phyloP scores from a whole-genome alignment of 805 yeast genomes.

The Nakazawaea wickerhamii region DNA sequence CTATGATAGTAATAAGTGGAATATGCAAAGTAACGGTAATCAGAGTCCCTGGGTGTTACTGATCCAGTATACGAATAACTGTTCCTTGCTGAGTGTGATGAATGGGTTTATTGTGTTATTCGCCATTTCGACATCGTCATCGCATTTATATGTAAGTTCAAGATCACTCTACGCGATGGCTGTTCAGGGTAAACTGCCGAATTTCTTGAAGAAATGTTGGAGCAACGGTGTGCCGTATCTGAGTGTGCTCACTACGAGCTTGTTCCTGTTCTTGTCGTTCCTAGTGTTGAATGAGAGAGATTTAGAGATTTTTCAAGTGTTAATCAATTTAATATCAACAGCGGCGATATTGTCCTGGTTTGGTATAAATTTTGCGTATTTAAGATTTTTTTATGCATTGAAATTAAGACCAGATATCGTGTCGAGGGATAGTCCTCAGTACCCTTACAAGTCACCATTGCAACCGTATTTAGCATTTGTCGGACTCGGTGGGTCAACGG shows the following conservation, averaged over 20 bases:
- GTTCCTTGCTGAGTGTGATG: constrained; percentile 43
- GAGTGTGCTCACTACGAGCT: constrained; percentile 59
- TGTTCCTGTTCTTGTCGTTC: constrained; percentile 56
- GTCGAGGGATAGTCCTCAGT: constrained; percentile 45
- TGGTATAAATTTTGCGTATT: constrained; percentile 53
- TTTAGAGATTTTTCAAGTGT: constrained; percentile 57
- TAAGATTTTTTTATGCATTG: constrained; percentile 50
- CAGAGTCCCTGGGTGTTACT: constrained; percentile 58
- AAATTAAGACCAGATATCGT: constrained; percentile 51
- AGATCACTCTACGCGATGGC: constrained; percentile 52
- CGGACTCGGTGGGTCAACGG: constrained; percentile 39
- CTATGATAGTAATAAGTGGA: constrained; percentile 21
- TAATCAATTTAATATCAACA: constrained; percentile 64
- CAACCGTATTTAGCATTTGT: constrained; percentile 50
- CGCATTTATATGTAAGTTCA: constrained; percentile 57
- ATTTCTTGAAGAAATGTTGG: constrained; percentile 52
- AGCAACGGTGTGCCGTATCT: constrained; percentile 66
- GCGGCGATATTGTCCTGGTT: constrained; percentile 78
- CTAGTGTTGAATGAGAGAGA: constrained; percentile 54
- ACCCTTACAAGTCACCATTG: constrained; percentile 50
- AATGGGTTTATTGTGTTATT: constrained; percentile 50
- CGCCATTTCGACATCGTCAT: constrained; percentile 52
- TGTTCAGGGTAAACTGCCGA: constrained; percentile 56
- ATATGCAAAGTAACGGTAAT: constrained; percentile 37
- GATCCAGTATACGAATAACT: constrained; percentile 44